Base-by-base conservation (phyloP, 208 protist species). In the Acanthamoeba castellanii region DNA sequence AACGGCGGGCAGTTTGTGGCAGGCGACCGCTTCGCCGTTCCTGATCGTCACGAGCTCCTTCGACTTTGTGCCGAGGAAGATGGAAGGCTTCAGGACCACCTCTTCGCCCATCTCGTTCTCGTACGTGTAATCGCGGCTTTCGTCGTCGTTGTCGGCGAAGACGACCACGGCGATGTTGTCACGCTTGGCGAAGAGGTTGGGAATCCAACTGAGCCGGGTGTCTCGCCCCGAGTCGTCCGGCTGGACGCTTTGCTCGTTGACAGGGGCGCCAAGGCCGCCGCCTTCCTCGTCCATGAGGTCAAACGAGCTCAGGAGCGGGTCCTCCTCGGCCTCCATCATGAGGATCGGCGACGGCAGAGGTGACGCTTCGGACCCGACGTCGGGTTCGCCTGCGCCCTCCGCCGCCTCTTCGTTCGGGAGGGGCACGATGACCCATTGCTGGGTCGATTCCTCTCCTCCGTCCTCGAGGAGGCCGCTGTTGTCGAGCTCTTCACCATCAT, bases 331-430 rank as follows among this genome's bases (percentile, higher is more conserved):
- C 32, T 64, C 81, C 52, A 88, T 14, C 3, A 16, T 64, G 81
- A 88, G 81, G 52, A 88, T 88, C 22, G 81, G 81, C 45, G 81
- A 88, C 2, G 81, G 81, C 50, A 64, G 81, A 16, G 72, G 72
- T 16, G 72, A 82, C 42, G 45, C 16, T 27, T 88, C 81, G 34
- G 68, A 45, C 16, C n/a, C 30, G 37, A 76, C 1, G 22, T 14
- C 27, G 66, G 25, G 3, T 32, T n/a, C 20, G 34, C 45, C 8
- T 8, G 7, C 0, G 25, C 7, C 11, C 76, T 85, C 76, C 3
- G 76, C 6, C 76, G 22, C 22, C 16, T 57, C 76, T 20, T 57
- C 76, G 34, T 30, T 14, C 13, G 47, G n/a, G 30, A 88, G 81
- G 5, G 81, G 81, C 47, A 88, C 8, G 25, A 88, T 25, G 47